Conservation (phyloP, 148 eudicot species). For the Heliamphora exappendiculata region DNA sequence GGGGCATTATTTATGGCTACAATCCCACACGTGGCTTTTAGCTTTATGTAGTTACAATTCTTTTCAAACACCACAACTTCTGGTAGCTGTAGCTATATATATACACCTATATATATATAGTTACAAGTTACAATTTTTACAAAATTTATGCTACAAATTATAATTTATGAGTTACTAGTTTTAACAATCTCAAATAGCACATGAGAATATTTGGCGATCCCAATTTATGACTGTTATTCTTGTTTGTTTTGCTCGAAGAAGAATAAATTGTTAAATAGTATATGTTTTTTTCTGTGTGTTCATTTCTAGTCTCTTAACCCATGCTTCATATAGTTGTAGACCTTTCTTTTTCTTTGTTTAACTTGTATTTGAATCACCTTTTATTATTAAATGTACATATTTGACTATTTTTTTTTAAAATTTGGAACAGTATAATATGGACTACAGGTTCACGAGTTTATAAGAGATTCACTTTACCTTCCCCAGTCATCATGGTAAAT, state of each 20-base stretch:
- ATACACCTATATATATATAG: no score
- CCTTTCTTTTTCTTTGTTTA: neutral
- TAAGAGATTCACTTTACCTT: constrained; percentile 77
- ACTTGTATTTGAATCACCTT: neutral
- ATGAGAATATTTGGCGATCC: neutral
- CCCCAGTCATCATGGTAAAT: constrained; percentile 65
- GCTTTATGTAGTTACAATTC: no score
- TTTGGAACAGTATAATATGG: constrained; percentile 78
- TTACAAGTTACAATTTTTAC: no score
- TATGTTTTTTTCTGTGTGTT: neutral
- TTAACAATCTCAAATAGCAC: no score
- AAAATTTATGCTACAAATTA: no score
- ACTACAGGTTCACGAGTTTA: constrained; percentile 65
- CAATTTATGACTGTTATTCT: neutral
- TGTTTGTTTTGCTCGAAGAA: neutral
- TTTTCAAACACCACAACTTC: no score
- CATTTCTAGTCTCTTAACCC: neutral
- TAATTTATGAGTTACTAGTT: no score
- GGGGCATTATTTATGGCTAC: no score
- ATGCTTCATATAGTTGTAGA: neutral
- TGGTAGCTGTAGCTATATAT: no score
- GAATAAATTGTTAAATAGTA: neutral
- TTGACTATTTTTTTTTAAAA: neutral
- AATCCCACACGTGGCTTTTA: no score
- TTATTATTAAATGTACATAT: neutral